Base-by-base conservation (phyloP, 2,329 filamentous ascomycete genomes). In the Fusarium newnesense region DNA sequence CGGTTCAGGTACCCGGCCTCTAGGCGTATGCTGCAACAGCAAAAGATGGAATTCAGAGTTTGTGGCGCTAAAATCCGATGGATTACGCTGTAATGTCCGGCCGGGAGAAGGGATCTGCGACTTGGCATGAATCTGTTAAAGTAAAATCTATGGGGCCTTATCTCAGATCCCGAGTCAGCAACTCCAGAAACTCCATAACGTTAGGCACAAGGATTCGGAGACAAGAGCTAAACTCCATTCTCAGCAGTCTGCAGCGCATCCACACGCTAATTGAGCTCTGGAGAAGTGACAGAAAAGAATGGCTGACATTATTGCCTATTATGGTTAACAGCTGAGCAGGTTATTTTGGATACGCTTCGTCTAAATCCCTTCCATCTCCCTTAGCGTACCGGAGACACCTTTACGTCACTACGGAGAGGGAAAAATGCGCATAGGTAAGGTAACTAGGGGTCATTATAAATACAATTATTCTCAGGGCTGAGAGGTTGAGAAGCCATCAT, bases 161-260 rank as follows among this genome's bases (percentile, higher is more conserved):
- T 73, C 67, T 58, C 40, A 50, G 49, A 71, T 60, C 59, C 54
- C 58, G 70, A 73, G 70, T 73, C 70, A 74, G 54, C 53, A 59
- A 60, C 64, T 68, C 69, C 64, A 64, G 30, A 47, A 50, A 57
- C 65, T 44, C 61, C 60, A 69, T 70, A 69, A 60, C 67, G 67
- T 69, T 70, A 57, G 52, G 30, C 42, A 37, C 36, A 59, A 50
- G 43, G n/a, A 52, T 40, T 67, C 70, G 70, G 70, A 73, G 58
- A 73, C 70, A 70, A 73, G 52, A 56, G 58, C 70, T 73, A 71
- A 72, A 71, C 70, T 73, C 70, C 61, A 67, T 70, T 54, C 46
- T 52, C 64, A 69, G 65, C 64, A 69, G 46, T 37, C 44, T 52
- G 64, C 65, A 68, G 43, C 24, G 40, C 59, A 68, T 9, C 65